These are phyloP conservation scores for Kazachstania martiniae DNA, from an alignment of 805 yeast species.

Conservation along the genomic window DNA sequence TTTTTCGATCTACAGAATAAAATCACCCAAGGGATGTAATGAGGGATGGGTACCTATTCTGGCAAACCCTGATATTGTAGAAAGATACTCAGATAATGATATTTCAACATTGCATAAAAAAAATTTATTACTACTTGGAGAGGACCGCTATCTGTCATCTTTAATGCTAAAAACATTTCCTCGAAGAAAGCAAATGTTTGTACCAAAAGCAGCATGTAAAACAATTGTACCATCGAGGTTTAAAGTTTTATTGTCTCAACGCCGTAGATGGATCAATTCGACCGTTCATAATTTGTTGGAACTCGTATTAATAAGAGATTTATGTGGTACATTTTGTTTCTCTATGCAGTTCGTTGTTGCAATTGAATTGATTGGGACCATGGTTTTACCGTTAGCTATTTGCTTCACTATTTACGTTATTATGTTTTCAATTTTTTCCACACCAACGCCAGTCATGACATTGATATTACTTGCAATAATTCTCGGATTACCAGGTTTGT, in stretches of 20 bases:
- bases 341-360: constrained; percentile 89
- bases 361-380: constrained; percentile 76
- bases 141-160: constrained; percentile 77
- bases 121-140: constrained; percentile 77
- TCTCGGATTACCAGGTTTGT: constrained; percentile 75
- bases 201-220: constrained; percentile 86
- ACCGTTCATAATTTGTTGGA: constrained; percentile 90
- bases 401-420: constrained; percentile 74
- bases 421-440: constrained; percentile 54
- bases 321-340: constrained; percentile 90
- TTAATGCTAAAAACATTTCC: constrained; percentile 86
- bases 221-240: constrained; percentile 80
- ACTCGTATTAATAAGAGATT: constrained; percentile 68
- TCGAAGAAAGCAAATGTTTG: constrained; percentile 73
- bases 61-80: constrained; percentile 89
- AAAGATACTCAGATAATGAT: constrained; percentile 79
- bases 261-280: constrained; percentile 95
- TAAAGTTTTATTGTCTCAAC: constrained; percentile 71
- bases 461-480: constrained; percentile 65
- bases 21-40: constrained; percentile 71
- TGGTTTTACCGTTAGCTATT: constrained; percentile 83
- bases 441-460: constrained; percentile 70
- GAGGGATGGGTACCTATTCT: constrained; percentile 89
- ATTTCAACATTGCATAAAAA: constrained; percentile 77
- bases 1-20: constrained; percentile 84